Percentiles rank a stretch among this genome's conserved stretches.
Conservation (phyloP, 176 grass and related monocot genomes). For the Miscanthus lutarioriparius region DNA sequence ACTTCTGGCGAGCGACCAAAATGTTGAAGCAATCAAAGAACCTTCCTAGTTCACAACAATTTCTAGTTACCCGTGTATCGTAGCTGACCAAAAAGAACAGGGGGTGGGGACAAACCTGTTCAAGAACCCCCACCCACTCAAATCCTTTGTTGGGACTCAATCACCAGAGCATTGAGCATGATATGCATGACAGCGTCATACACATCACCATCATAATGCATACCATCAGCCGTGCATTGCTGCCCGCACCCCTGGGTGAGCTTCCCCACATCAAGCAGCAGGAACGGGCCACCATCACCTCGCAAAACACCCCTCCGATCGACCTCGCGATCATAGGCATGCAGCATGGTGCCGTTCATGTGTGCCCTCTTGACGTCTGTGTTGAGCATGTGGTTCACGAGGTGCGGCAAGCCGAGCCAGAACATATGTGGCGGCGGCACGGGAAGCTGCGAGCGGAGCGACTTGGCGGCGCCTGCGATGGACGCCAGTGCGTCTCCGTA, state of each 20-base stretch:
- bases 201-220: slow-evolving; percentile 70
- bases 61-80: slow-evolving; percentile 42
- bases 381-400: slow-evolving; percentile 78
- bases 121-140: slow-evolving; percentile 57
- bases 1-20: slow-evolving; percentile 21
- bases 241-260: slow-evolving; percentile 63
- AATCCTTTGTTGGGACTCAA: slow-evolving; percentile 75
- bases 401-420: slow-evolving; percentile 75
- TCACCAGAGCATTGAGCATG: slow-evolving; percentile 83
- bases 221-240: slow-evolving; percentile 73
- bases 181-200: slow-evolving; percentile 83
- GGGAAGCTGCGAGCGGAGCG: slow-evolving; percentile 21
- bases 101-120: slow-evolving; percentile 53
- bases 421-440: slow-evolving; percentile 76
- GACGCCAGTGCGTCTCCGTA: slow-evolving; percentile 57
- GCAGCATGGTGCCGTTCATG: slow-evolving; percentile 71
- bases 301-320: slow-evolving; percentile 48
- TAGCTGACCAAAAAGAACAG: slow-evolving; percentile 45
- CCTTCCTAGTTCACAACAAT: slow-evolving; percentile 49
- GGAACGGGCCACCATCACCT: slow-evolving; percentile 44
- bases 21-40: slow-evolving; percentile 47
- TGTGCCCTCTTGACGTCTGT: slow-evolving; percentile 72
- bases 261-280: slow-evolving; percentile 68
- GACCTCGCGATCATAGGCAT: slow-evolving; percentile 61
- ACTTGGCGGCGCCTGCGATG: slow-evolving; percentile 32